Evolutionary conservation across 1,284 basidiomycete species (phyloP).

Genomic region (Xanthoconium separans): DNA sequence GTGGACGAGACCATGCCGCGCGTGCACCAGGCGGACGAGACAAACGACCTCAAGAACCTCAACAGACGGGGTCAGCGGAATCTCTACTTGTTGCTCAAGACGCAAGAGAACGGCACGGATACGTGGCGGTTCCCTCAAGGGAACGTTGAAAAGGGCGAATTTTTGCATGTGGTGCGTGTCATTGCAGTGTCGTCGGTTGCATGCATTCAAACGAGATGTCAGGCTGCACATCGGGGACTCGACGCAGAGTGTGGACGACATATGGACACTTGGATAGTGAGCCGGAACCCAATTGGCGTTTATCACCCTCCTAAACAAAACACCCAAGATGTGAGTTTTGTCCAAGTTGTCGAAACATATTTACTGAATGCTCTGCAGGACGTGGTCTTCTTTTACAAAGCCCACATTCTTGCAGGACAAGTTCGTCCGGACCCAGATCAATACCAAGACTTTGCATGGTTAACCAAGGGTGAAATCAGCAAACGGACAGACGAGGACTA

Average conservation of each 20-base stretch:
- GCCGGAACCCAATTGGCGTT: constrained; percentile 71
- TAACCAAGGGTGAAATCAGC: constrained; percentile 86
- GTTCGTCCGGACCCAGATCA: constrained; percentile 51
- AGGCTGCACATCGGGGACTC: constrained; percentile 73
- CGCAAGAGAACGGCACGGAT: constrained; percentile 47
- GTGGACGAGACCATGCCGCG: constrained; percentile 61
- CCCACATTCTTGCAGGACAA: constrained; percentile 80
- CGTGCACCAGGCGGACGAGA: constrained; percentile 60
- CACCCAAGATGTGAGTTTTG: constrained; percentile 35
- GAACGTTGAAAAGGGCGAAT: constrained; percentile 57
- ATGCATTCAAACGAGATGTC: constrained; percentile 6
- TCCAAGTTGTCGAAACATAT: not conserved
- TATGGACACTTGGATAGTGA: constrained; percentile 84
- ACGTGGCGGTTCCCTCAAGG: constrained; percentile 84
- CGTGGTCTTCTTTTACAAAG: constrained; percentile 77
- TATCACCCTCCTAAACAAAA: constrained; percentile 46
- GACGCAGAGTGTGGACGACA: constrained; percentile 63
- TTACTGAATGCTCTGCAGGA: constrained; percentile 34
- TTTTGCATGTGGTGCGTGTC: constrained; percentile 63
- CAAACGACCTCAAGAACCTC: constrained; percentile 67
- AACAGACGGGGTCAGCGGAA: constrained; percentile 84
- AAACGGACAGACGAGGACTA: constrained; percentile 62
- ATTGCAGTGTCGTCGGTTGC: not conserved
- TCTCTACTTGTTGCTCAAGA: constrained; percentile 77
- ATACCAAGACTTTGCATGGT: constrained; percentile 81